A percentile compares a stretch with the other conserved stretches of the same genome.
Conservation (phyloP, 2,329 filamentous ascomycete genomes). For the Aspergillus ochraceoroseus region DNA sequence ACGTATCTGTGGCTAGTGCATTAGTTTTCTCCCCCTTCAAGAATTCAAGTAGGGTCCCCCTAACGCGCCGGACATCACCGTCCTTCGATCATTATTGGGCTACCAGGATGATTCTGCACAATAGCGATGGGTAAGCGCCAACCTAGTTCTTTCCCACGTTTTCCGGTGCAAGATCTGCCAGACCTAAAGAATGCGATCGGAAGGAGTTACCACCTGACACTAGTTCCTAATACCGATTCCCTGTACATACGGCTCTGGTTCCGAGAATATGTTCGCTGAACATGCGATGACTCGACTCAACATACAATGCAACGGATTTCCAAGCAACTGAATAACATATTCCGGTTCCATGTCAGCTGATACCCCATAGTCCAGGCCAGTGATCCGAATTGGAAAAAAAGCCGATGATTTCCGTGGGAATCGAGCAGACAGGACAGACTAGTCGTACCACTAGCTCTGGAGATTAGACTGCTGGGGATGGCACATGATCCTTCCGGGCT, state of each 20-base stretch:
- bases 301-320: no score
- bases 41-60: no score
- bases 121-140: no score
- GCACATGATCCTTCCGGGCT: conserved; percentile 6
- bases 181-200: no score
- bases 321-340: no score
- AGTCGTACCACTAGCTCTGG: neutral
- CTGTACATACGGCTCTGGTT: no score
- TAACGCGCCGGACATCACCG: conserved; percentile 1
- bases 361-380: no score
- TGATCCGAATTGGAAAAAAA: neutral
- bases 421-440: neutral
- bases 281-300: no score
- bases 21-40: no score
- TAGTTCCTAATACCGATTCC: no score
- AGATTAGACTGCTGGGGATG: neutral
- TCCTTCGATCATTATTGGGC: neutral
- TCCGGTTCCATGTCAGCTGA: conserved; percentile 3
- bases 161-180: neutral
- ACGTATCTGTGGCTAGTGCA: conserved; percentile 11
- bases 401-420: conserved; percentile 1
- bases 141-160: conserved; percentile 2
- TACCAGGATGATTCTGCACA: neutral
- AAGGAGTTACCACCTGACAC: no score
- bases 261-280: no score